Evolutionary conservation across 164 flowering plant genomes (phyloP).

Genomic region (Kalanchoe fedtschenkoi): DNA sequence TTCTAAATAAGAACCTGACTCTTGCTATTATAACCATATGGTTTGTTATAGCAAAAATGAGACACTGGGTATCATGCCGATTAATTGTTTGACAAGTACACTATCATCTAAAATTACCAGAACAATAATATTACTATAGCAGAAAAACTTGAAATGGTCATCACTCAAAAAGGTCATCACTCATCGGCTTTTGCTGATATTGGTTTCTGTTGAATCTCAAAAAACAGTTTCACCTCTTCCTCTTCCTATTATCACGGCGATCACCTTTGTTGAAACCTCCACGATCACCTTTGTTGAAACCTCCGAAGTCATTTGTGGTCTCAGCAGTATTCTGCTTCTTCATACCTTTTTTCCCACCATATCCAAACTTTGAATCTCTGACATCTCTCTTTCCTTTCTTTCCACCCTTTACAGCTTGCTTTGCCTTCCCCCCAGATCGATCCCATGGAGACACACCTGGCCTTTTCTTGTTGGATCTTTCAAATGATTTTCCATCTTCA

Average conservation of each 20-base stretch:
- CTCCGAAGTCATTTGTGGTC: constrained; percentile 46
- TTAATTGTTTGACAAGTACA: no score
- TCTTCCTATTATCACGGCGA: constrained; percentile 30
- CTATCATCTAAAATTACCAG: no score
- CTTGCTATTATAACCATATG: no score
- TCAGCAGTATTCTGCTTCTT: constrained; percentile 81
- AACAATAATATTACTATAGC: no score
- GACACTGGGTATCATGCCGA: no score
- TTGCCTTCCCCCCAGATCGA: constrained; percentile 70
- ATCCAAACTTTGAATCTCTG: constrained; percentile 33
- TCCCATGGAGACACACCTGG: constrained; percentile 79
- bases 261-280: constrained; percentile 31
- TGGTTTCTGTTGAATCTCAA: no score
- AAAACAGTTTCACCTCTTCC: constrained; percentile 19
- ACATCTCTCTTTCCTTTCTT: constrained; percentile 29
- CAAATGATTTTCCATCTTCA: constrained; percentile 53
- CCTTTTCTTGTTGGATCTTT: constrained; percentile 49
- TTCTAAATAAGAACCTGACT: no score
- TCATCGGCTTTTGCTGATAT: no score
- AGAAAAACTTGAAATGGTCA: no score
- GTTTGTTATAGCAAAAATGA: no score
- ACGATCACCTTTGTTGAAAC: constrained; percentile 31
- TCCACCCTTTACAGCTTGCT: constrained; percentile 16
- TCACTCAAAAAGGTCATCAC: no score
- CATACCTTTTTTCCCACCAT: constrained; percentile 59